Evolutionary conservation across 2,329 filamentous ascomycete species (phyloP), one percentile per base, ranked within the genome.

Genomic region (Diplodia seriata): DNA sequence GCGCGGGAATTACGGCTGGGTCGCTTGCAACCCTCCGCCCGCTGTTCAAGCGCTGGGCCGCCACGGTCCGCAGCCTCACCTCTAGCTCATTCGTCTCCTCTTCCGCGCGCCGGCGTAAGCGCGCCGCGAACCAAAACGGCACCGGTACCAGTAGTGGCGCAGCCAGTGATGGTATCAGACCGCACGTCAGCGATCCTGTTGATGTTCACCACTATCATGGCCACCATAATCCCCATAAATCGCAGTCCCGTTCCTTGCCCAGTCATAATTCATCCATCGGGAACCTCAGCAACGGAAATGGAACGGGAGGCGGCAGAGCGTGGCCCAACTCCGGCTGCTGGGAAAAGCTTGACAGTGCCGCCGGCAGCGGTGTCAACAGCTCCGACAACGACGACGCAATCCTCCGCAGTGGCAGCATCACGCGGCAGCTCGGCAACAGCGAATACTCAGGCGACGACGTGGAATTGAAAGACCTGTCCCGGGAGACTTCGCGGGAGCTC

Each of bases 11-110:
- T 59, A 78, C 80, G 7, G 84, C 84, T 20, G 83, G 81, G 33
- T 84, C 82, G 71, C 77, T 85, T 8, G 84, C 84, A 6, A 85
- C 83, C 1, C 79, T 86, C 1, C 82, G 83, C 1, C 84, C 84
- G 1, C 75, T 86, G 0, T 76, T 85, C 63, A 77, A 73, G 51
- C 31, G 26, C 6, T 69, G 59, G 67, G 36, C 49, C 18, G 36
- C 66, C 5, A 33, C 49, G 2, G 55, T 67, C 33, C 57, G 57
- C 40, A 50, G 57, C 57, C 38, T 59, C 11, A 50, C 62, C 18
- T 65, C 62, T 4, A 14, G 33, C 50, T 31, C 62, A 33, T 47
- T 55, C 36, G 36, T 14, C 59, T 50, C 59, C n/a, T 36, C 59
- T n/a, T 29, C 26, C 43, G 26, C 43, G 15, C 59, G 49, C 18